Conservation (phyloP, 2,329 filamentous ascomycete species). For the Fusarium sacchari region DNA sequence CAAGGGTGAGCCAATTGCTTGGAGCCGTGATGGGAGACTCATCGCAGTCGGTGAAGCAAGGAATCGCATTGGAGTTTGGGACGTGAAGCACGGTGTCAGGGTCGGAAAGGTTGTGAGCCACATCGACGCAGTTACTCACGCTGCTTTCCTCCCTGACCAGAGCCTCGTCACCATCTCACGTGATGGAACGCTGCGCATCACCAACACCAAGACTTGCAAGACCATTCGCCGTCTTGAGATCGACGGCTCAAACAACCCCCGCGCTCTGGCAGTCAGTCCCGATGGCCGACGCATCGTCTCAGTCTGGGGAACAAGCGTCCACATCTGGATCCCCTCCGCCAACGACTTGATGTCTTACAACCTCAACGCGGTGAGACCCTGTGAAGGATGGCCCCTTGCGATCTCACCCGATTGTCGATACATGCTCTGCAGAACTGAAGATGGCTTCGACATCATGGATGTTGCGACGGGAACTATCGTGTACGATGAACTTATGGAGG, state of each 20-base stretch:
- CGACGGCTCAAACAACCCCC: slow-evolving; percentile 45
- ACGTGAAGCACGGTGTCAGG: slow-evolving; percentile 42
- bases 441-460: slow-evolving; percentile 55
- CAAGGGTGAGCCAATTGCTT: slow-evolving; percentile 44
- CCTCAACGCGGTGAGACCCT: slow-evolving; percentile 46
- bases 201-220: slow-evolving; percentile 44
- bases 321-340: slow-evolving; percentile 50
- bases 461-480: slow-evolving; percentile 48
- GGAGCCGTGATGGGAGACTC: slow-evolving; percentile 46
- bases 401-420: slow-evolving; percentile 52
- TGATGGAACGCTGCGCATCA: slow-evolving; percentile 53
- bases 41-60: slow-evolving; percentile 47
- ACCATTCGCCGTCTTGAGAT: slow-evolving; percentile 53
- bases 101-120: slow-evolving; percentile 50
- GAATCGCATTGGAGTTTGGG: slow-evolving; percentile 48
- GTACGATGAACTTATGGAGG: slow-evolving; percentile 40
- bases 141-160: slow-evolving; percentile 47
- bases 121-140: slow-evolving; percentile 51
- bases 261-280: slow-evolving; percentile 47
- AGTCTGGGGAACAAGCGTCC: slow-evolving; percentile 52
- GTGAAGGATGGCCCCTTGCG: slow-evolving; percentile 54
- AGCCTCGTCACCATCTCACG: slow-evolving; percentile 50
- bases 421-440: slow-evolving; percentile 53
- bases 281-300: slow-evolving; percentile 50
- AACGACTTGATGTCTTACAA: slow-evolving; percentile 50